Conservation (phyloP, 345 rosid species). For the Atalantia buxifolia region DNA sequence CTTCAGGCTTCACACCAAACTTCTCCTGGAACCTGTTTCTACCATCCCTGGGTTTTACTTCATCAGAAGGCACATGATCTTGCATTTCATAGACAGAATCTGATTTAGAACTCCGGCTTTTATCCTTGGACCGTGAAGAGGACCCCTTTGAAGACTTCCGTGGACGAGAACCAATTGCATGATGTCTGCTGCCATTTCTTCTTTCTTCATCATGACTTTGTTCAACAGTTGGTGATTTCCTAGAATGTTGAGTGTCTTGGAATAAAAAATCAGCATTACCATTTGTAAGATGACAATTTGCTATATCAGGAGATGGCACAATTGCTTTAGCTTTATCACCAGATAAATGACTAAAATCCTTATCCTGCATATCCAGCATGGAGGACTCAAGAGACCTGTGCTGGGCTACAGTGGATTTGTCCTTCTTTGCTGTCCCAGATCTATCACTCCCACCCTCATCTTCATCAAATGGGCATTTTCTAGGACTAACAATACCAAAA, state of each 20-base stretch:
- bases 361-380: conserved; percentile 45
- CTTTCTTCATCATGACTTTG: conserved; percentile 36
- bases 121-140: conserved; percentile 67
- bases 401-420: conserved; percentile 27
- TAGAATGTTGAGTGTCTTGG: conserved; percentile 28
- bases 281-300: conserved; percentile 26
- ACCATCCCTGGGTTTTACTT: conserved; percentile 38
- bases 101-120: conserved; percentile 43
- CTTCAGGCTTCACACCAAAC: conserved; percentile 28
- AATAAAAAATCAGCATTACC: conserved; percentile 39
- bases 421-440: conserved; percentile 47
- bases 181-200: conserved; percentile 40
- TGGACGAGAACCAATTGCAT: conserved; percentile 38
- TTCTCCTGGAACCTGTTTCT: conserved; percentile 42
- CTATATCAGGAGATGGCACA: conserved; percentile 44
- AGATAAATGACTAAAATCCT: conserved; percentile 27
- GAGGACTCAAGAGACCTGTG: conserved; percentile 45
- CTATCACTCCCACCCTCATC: conserved; percentile 63
- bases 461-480: conserved; percentile 56
- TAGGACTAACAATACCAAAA: conserved; percentile 35
- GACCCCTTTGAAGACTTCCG: conserved; percentile 65
- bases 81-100: conserved; percentile 34
- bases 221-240: conserved; percentile 30
- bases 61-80: conserved; percentile 31
- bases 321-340: conserved; percentile 45